Percentiles rank a stretch among this genome's conserved stretches.
phyloP scores from a whole-genome alignment of 495 filamentous ascomycete species.

The Lindgomyces ingoldianus region DNA sequence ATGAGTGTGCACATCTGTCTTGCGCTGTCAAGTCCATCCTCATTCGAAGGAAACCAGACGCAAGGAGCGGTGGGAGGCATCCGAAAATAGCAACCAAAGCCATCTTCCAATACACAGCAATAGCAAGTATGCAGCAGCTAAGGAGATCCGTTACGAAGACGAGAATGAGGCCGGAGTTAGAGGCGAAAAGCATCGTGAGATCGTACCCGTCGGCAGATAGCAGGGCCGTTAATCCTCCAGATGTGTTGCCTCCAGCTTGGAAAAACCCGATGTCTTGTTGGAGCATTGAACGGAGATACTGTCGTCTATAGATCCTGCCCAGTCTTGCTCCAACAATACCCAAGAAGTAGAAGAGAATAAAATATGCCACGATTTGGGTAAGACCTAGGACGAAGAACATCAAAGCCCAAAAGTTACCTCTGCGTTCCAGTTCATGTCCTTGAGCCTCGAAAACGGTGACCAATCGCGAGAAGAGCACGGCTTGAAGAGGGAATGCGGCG shows the following conservation, averaged over 20 bases:
- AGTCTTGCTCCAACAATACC: slow-evolving; percentile 36
- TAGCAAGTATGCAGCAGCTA: slow-evolving; percentile 30
- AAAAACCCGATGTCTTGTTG: slow-evolving; percentile 15
- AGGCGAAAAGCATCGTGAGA: slow-evolving; percentile 36
- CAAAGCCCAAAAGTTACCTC: slow-evolving; percentile 27
- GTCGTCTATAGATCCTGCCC: not conserved
- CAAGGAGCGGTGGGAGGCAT: slow-evolving; percentile 36
- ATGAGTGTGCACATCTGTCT: slow-evolving; percentile 30
- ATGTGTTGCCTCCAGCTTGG: slow-evolving; percentile 1
- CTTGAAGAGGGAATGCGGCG: slow-evolving; percentile 37
- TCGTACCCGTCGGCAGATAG: slow-evolving; percentile 55
- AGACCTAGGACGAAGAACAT: slow-evolving; percentile 22
- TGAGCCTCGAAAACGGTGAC: slow-evolving; percentile 27
- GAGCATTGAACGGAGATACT: slow-evolving; percentile 4
- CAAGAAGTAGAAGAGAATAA: slow-evolving; percentile 32
- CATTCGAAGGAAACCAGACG: slow-evolving; percentile 45
- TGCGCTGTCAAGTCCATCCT: slow-evolving; percentile 47
- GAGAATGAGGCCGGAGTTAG: slow-evolving; percentile 39
- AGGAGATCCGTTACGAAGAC: slow-evolving; percentile 37
- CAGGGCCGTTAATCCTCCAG: slow-evolving; percentile 8
- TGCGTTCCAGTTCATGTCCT: not conserved
- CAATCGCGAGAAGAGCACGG: slow-evolving; percentile 40
- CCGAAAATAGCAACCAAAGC: slow-evolving; percentile 40
- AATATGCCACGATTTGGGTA: slow-evolving; percentile 19
- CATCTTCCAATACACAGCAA: slow-evolving; percentile 43